Base-by-base conservation (phyloP, 352 stramenopile genomes). In the Phytophthora pistaciae region DNA sequence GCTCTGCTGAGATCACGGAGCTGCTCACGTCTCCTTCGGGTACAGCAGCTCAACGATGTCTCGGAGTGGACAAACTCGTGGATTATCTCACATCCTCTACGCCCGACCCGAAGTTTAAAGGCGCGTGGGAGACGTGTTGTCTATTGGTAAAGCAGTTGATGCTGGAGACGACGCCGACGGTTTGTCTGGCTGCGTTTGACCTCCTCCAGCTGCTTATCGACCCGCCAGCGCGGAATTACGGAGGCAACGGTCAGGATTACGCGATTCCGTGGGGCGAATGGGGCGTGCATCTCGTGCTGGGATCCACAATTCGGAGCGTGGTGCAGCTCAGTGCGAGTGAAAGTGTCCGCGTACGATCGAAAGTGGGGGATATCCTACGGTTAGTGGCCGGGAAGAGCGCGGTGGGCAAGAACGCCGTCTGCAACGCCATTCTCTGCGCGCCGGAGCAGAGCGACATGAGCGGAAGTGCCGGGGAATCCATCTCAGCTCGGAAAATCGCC, bases 231-330 rank as follows among this genome's bases (percentile, higher is more conserved):
- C 56, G 40, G 20, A 72, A 42, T 2, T 66, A 53, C 16, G 48
- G 48, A 5, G 60, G 64, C 1, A n/a, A 59, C 46, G 59, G 29
- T 27, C 9, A 62, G 16, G 78, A 80, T 38, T 93, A 85, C 56
- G 78, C 77, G 1, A 91, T 94, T 56, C 88, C 88, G 5, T 95
- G 88, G 88, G 80, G 79, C 0, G 88, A 95, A 27, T 95, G 88
- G 88, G 88, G 88, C 0, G 86, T 94, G 3, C 84, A 95, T 48
- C 69, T 95, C 29, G 83, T 94, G 36, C 68, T 95, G 8, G 80
- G 84, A 0, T 95, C 85, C 8, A 95, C 87, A 0, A 83, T 95
- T 44, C 86, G 88, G 6, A 91, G 82, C 46, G 77, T 95, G 2
- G 67, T 94, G 1, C 88, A 95, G 64, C 85, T 93, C 64, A 85